phyloP scores from a whole-genome alignment of 106 monocot species.

The Dendrobium huoshanense region DNA sequence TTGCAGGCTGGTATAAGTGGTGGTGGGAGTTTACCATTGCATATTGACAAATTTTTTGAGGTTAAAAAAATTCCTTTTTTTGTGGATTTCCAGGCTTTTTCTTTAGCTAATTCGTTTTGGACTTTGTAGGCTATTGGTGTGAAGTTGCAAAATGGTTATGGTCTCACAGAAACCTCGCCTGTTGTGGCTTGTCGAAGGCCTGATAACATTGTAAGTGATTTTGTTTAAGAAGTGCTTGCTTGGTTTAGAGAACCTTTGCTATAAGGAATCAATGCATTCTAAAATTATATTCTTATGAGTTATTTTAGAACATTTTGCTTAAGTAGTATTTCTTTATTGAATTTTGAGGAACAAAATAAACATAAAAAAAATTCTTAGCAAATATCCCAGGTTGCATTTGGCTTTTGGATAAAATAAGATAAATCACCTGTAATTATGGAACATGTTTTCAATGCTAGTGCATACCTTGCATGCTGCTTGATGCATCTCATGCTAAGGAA shows the following conservation, averaged over 20 bases:
- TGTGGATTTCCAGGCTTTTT: not conserved
- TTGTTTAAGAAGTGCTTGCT: not conserved
- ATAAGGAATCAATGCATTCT: not conserved
- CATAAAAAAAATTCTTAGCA: no score
- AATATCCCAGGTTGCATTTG: no score
- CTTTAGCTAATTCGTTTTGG: constrained; percentile 5
- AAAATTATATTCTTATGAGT: not conserved
- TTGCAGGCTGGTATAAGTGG: constrained; percentile 95
- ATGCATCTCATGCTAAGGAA: no score
- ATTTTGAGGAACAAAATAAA: not conserved
- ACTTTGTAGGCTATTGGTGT: constrained; percentile 78
- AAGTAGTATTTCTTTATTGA: not conserved
- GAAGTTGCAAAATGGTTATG: constrained; percentile 92
- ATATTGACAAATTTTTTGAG: constrained; percentile 95
- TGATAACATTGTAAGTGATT: constrained; percentile 59
- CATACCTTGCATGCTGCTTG: no score
- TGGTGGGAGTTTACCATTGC: constrained; percentile 75
- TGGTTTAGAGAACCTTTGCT: not conserved
- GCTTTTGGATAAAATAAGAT: no score
- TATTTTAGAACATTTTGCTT: not conserved
- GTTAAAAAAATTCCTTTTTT: constrained; percentile 22
- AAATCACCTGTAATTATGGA: no score
- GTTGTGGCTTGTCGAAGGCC: constrained; percentile 62
- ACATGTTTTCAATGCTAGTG: no score
- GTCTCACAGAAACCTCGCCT: constrained; percentile 94